These are phyloP conservation scores for Scedosporium dehoogii DNA, from an alignment of 2,329 filamentous ascomycete genomes.

Conservation along the genomic window DNA sequence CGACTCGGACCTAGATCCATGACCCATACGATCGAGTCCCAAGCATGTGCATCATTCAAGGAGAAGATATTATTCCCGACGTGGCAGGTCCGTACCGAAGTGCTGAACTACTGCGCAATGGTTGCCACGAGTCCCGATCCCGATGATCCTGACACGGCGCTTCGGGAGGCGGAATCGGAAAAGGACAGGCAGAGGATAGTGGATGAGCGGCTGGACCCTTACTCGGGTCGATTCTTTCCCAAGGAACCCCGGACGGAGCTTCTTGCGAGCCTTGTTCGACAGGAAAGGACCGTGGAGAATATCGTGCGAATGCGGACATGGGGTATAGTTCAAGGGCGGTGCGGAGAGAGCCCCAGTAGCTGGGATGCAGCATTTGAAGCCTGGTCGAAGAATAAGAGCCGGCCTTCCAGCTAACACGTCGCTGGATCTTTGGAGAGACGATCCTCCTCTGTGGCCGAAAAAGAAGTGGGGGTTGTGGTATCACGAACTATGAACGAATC, in stretches of 20 bases:
- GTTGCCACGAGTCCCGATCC: slow-evolving; percentile 84
- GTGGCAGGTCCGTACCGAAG: slow-evolving; percentile 75
- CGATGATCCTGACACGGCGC: slow-evolving; percentile 66
- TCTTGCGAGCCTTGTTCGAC: slow-evolving; percentile 61
- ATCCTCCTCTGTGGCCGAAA: neutral
- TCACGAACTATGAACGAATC: neutral
- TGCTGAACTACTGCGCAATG: slow-evolving; percentile 79
- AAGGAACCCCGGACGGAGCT: slow-evolving; percentile 71
- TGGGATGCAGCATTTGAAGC: slow-evolving; percentile 57
- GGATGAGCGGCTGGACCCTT: slow-evolving; percentile 85
- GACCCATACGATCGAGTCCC: slow-evolving; percentile 41
- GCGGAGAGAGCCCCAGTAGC: slow-evolving; percentile 44
- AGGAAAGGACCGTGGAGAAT: slow-evolving; percentile 65
- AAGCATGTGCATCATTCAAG: slow-evolving; percentile 63
- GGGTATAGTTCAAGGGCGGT: slow-evolving; percentile 67
- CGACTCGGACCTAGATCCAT: slow-evolving; percentile 43
- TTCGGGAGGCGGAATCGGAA: slow-evolving; percentile 60
- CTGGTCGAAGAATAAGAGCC: slow-evolving; percentile 40
- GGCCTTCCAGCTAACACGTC: neutral
- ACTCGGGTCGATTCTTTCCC: slow-evolving; percentile 74
- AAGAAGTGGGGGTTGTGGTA: neutral
- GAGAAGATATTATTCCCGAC: slow-evolving; percentile 72
- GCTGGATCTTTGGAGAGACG: neutral
- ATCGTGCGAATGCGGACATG: slow-evolving; percentile 78
- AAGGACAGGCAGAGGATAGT: slow-evolving; percentile 64